Conservation (phyloP, 208 protist genomes). For the Kentomonas sorsogonicus region DNA sequence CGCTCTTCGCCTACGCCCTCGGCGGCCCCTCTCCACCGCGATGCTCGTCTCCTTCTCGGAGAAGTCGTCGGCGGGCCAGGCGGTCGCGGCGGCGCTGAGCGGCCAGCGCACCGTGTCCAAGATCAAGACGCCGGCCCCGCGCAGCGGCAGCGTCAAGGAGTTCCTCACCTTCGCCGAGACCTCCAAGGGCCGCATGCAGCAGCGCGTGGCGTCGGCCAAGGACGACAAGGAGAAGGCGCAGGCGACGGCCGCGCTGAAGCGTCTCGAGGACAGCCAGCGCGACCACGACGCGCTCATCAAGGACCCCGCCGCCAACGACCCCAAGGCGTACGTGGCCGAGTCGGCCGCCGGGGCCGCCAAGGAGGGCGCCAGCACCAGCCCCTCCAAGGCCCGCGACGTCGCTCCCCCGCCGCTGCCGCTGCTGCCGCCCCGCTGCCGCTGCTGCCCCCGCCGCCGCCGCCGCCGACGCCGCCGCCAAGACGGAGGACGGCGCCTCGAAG, state of each 20-base stretch:
- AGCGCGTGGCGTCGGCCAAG: conserved; percentile 17
- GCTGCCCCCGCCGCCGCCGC: background rate
- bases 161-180: conserved; percentile 29
- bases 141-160: conserved; percentile 49
- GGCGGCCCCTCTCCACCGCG: conserved; percentile 36
- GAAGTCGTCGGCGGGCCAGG: conserved; percentile 19
- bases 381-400: background rate
- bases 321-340: conserved; percentile 6
- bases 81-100: conserved; percentile 23
- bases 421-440: background rate
- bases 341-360: too few relatives aligned
- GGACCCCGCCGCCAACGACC: conserved; percentile 23
- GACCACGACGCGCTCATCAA: conserved; percentile 39
- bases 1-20: conserved; percentile 44
- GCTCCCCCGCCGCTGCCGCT: conserved; percentile 1
- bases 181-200: conserved; percentile 20
- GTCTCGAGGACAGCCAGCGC: conserved; percentile 33
- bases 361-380: background rate
- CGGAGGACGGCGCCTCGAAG: background rate
- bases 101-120: conserved; percentile 29
- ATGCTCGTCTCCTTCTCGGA: conserved; percentile 27
- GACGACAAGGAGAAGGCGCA: conserved; percentile 24
- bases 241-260: conserved; percentile 16
- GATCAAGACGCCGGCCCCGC: conserved; percentile 24
- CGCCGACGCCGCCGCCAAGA: background rate